Percentiles rank a stretch among this genome's conserved stretches.
Evolutionary conservation across 2,329 filamentous ascomycete genomes (phyloP).

Genomic region (Pseudogymnoascus sp.): DNA sequence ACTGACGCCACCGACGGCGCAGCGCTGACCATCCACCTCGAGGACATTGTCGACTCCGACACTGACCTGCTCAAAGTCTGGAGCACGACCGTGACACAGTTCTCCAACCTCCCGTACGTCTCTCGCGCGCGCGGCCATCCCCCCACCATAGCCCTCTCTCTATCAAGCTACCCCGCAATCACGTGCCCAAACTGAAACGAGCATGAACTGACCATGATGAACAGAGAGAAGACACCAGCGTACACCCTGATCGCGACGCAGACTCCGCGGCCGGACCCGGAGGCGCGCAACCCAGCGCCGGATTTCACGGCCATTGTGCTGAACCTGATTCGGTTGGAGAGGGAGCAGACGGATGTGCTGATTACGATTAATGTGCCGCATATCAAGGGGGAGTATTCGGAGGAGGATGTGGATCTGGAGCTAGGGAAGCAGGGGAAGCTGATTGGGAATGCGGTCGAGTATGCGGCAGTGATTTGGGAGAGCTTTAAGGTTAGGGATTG

Average conservation of each 20-base stretch:
- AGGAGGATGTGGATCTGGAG: slow-evolving; percentile 62
- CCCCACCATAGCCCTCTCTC: neutral
- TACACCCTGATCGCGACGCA: slow-evolving; percentile 65
- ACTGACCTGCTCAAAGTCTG: slow-evolving; percentile 58
- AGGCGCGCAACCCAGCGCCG: slow-evolving; percentile 31
- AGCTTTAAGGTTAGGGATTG: slow-evolving; percentile 75
- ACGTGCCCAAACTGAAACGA: slow-evolving; percentile 10
- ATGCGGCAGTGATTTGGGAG: slow-evolving; percentile 59
- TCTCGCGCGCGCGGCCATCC: neutral
- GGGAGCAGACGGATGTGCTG: slow-evolving; percentile 70
- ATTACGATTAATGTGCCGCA: slow-evolving; percentile 86
- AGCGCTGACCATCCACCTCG: slow-evolving; percentile 60
- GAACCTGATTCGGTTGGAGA: slow-evolving; percentile 67
- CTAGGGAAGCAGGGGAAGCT: slow-evolving; percentile 58
- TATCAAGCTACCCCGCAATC: slow-evolving; percentile 15
- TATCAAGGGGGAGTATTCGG: slow-evolving; percentile 64
- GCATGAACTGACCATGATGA: neutral
- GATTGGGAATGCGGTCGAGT: slow-evolving; percentile 61
- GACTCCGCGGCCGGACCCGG: slow-evolving; percentile 34
- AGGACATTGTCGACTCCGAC: slow-evolving; percentile 60
- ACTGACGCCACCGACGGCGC: slow-evolving; percentile 57
- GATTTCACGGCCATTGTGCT: slow-evolving; percentile 69
- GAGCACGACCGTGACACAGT: slow-evolving; percentile 54
- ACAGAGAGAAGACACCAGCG: slow-evolving; percentile 46
- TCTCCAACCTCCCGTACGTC: slow-evolving; percentile 42